phyloP scores from a whole-genome alignment of 1,139 yeast genomes.

The Kodamaea ohmeri region DNA sequence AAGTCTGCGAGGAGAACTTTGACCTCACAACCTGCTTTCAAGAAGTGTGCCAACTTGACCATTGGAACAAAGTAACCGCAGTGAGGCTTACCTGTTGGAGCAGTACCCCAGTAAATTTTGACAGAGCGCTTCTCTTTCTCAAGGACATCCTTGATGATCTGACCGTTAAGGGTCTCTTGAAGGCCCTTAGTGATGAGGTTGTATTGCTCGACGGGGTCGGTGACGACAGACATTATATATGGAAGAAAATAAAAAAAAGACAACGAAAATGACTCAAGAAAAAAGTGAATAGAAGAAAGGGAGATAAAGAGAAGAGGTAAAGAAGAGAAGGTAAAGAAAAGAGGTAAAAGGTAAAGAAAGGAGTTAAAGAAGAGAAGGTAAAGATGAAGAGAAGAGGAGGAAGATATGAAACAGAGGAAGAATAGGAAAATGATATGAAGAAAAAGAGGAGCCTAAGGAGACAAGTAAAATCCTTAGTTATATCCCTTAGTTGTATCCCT shows the following conservation, averaged over 20 bases:
- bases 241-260: too few relatives aligned
- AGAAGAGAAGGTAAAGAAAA: neutral
- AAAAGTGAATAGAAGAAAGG: neutral
- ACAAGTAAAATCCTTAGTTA: too few relatives aligned
- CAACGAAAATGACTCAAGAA: neutral
- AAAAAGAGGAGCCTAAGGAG: too few relatives aligned
- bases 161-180: constrained; percentile 88
- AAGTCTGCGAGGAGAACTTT: constrained; percentile 92
- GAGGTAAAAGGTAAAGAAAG: neutral
- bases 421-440: too few relatives aligned
- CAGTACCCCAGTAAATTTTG: constrained; percentile 89
- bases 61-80: constrained; percentile 98
- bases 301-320: neutral
- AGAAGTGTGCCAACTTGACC: constrained; percentile 93
- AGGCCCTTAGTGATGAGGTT: constrained; percentile 78
- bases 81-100: constrained; percentile 95
- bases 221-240: constrained; percentile 21
- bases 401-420: too few relatives aligned
- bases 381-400: too few relatives aligned
- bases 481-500: too few relatives aligned
- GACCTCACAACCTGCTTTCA: constrained; percentile 95
- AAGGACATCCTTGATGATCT: constrained; percentile 80
- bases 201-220: constrained; percentile 62
- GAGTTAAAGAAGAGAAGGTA: too few relatives aligned
- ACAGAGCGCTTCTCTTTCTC: constrained; percentile 80